These are phyloP conservation scores for Pseudomonodictys pantanalensis DNA, from an alignment of 495 filamentous ascomycete genomes.

Conservation along the genomic window DNA sequence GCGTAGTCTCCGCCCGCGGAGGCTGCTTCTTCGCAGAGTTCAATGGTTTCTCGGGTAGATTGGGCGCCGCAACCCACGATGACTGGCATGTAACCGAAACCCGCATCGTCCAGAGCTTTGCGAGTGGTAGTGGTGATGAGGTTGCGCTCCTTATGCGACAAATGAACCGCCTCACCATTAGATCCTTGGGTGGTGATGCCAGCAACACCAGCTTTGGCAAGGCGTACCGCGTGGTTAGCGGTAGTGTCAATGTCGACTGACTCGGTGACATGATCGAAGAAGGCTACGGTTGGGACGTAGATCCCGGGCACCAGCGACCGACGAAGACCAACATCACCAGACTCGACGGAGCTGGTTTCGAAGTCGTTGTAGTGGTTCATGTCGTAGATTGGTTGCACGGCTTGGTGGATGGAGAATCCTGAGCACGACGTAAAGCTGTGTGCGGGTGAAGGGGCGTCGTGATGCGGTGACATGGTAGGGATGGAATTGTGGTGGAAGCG, in stretches of 20 bases:
- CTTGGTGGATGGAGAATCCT: conserved; percentile 26
- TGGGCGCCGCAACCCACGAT: conserved; percentile 84
- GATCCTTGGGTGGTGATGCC: conserved; percentile 84
- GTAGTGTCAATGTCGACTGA: conserved; percentile 66
- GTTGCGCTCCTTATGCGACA: conserved; percentile 40
- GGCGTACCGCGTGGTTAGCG: conserved; percentile 72
- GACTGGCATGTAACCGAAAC: conserved; percentile 66
- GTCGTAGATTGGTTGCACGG: conserved; percentile 31
- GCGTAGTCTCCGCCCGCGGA: conserved; percentile 78
- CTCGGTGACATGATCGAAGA: conserved; percentile 41
- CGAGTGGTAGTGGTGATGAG: conserved; percentile 70
- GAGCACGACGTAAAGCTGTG: conserved; percentile 20
- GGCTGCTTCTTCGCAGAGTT: conserved; percentile 72
- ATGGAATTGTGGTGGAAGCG: not conserved
- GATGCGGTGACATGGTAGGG: conserved; percentile 30
- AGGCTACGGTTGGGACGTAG: conserved; percentile 43
- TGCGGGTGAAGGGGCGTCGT: conserved; percentile 30
- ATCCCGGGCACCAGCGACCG: conserved; percentile 37
- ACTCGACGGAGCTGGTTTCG: conserved; percentile 37
- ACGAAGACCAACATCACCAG: conserved; percentile 30
- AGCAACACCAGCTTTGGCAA: conserved; percentile 75
- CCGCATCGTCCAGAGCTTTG: conserved; percentile 66
- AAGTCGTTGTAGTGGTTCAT: conserved; percentile 30
- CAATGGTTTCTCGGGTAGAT: conserved; percentile 81
- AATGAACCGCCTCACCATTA: conserved; percentile 63